phyloP scores from a whole-genome alignment of 352 stramenopile species.

The Pythium phragmitis region DNA sequence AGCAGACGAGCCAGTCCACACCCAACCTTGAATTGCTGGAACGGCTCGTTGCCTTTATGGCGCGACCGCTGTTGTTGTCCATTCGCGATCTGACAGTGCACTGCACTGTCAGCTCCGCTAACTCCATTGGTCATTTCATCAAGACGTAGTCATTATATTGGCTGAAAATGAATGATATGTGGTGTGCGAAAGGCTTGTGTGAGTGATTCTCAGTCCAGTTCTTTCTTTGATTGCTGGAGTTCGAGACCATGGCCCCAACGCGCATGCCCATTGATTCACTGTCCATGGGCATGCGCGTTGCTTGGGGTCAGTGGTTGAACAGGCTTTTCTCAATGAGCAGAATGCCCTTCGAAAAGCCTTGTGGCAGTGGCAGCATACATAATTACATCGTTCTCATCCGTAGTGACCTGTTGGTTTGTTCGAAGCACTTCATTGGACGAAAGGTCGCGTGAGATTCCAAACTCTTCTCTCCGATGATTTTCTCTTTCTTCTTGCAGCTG shows the following conservation, averaged over 20 bases:
- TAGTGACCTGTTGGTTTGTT: too few relatives aligned
- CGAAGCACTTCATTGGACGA: background rate
- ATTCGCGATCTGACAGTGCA: background rate
- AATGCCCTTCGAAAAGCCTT: too few relatives aligned
- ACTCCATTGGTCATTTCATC: background rate
- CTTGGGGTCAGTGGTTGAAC: too few relatives aligned
- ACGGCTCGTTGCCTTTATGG: background rate
- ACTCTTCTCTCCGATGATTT: background rate
- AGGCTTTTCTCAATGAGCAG: too few relatives aligned
- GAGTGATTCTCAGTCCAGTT: background rate
- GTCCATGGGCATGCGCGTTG: too few relatives aligned
- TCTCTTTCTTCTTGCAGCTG: slow-evolving; percentile 8
- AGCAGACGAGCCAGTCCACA: background rate
- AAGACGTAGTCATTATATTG: background rate
- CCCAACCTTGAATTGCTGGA: slow-evolving; percentile 1
- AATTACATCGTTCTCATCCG: too few relatives aligned
- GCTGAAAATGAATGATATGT: background rate
- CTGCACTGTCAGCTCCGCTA: background rate
- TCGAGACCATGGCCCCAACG: too few relatives aligned
- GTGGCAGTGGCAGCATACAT: too few relatives aligned
- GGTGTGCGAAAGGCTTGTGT: background rate
- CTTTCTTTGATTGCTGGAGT: too few relatives aligned
- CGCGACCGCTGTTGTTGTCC: background rate
- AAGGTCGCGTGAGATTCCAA: background rate
- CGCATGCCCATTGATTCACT: too few relatives aligned